Evolutionary conservation across 306 rosid genomes (phyloP), one percentile per base, ranked within the genome.

Genomic region (Cicer cuneatum): DNA sequence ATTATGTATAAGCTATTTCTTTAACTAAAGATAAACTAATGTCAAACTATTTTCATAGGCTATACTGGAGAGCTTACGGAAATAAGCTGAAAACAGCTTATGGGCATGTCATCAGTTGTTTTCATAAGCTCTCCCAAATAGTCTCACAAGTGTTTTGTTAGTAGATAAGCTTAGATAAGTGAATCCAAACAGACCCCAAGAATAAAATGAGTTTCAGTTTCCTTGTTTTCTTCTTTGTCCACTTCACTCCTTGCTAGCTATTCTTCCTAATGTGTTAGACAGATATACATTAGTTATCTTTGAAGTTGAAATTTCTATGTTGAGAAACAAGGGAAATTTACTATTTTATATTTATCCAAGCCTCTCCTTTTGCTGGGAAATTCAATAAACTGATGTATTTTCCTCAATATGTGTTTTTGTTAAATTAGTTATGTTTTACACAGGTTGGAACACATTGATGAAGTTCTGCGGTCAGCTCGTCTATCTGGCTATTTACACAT

Each of bases 401-500:
- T 60, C 60, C 60, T 42, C 16, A 19, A 42, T 71, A 65, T 16
- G 46, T 51, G 29, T 7, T 43, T 68, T 58, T 60, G 8, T 14
- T 43, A 59, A 72, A 65, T 66, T 45, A 45, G 5, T 78, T 65
- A 29, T 70, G 18, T 53, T 79, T 69, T 69, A 52, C 79, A 43
- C 86, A 94, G 99, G 88, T 82, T 94, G 90, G 97, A 94, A 83
- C 93, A 94, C 54, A 66, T 91, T 66, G 96, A 94, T 86, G 95
- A 87, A 80, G 66, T 94, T 84, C 73, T 94, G 91, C 97, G 96
- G 84, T 91, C 97, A 35, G 96, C 98, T 76, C 91, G 89, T 67
- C 90, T 88, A 45, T 82, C 96, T 71, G 97, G 99, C 79, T 94
- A 94, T 84, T 83, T 94, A 70, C 66, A 86, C 84, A 92, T 92